These are phyloP conservation scores for Nannizzia gypsea DNA, from an alignment of 2,329 filamentous ascomycete species.

Conservation along the genomic window DNA sequence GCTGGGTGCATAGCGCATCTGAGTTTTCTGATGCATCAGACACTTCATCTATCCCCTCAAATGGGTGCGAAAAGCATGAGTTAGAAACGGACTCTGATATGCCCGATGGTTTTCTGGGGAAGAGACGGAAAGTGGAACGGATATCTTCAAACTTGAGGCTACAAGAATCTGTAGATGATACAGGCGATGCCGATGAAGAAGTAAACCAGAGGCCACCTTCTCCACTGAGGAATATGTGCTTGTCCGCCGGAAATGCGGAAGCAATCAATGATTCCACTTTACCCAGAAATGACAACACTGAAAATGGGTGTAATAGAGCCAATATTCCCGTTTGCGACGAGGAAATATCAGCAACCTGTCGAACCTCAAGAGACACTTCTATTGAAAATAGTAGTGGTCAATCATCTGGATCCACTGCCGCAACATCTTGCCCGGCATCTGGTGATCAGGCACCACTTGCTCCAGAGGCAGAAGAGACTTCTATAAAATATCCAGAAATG, in stretches of 20 bases:
- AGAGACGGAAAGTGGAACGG: constrained; percentile 1
- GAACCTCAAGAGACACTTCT: background rate
- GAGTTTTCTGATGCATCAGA: background rate
- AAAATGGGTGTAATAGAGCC: background rate
- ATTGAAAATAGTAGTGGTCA: constrained; percentile 23
- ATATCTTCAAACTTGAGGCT: background rate
- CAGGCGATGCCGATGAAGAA: background rate
- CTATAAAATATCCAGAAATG: background rate
- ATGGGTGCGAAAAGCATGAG: background rate
- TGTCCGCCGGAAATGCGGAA: background rate
- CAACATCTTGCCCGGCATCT: constrained; percentile 27
- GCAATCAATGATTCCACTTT: background rate
- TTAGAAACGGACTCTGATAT: background rate
- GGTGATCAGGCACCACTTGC: background rate
- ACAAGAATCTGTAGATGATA: constrained; percentile 1
- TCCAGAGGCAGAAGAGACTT: background rate
- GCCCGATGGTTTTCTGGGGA: background rate
- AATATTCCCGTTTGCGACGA: background rate
- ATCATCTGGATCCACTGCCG: constrained; percentile 26
- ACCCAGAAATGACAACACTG: constrained; percentile 7
- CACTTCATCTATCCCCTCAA: background rate
- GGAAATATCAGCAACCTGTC: background rate
- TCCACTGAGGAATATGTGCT: background rate
- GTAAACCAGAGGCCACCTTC: background rate
- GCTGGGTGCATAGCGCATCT: background rate